These are phyloP conservation scores for Alternaria alternata DNA, from an alignment of 2,329 filamentous ascomycete species.

Conservation along the genomic window DNA sequence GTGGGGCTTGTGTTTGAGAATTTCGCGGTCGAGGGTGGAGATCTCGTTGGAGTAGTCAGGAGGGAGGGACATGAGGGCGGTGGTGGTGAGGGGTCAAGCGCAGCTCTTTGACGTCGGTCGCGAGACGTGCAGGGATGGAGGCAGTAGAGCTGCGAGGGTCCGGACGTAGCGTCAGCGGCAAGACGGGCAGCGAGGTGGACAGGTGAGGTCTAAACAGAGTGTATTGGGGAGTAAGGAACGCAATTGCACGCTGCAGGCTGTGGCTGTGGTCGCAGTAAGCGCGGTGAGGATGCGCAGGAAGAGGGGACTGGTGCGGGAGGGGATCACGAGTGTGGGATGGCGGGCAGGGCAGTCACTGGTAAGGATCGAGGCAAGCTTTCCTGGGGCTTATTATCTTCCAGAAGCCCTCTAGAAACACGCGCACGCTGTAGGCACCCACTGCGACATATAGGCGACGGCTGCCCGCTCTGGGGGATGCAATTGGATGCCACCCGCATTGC, in stretches of 20 bases:
- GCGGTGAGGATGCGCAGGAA: slow-evolving; percentile 28
- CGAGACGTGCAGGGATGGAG: slow-evolving; percentile 48
- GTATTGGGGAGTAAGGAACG: neutral
- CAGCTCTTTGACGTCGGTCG: slow-evolving; percentile 50
- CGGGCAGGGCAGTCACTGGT: slow-evolving; percentile 23
- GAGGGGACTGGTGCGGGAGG: slow-evolving; percentile 30
- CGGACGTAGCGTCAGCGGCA: slow-evolving; percentile 37
- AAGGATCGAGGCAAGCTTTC: slow-evolving; percentile 30
- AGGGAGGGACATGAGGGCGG: slow-evolving; percentile 51
- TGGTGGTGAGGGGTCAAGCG: slow-evolving; percentile 45
- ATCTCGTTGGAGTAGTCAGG: slow-evolving; percentile 64
- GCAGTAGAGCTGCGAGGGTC: slow-evolving; percentile 38
- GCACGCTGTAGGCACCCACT: slow-evolving; percentile 9
- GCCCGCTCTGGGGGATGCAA: slow-evolving; percentile 19
- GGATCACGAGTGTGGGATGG: slow-evolving; percentile 23
- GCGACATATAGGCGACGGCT: slow-evolving; percentile 12
- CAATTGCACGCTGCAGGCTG: slow-evolving; percentile 14
- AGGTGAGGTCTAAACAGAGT: neutral
- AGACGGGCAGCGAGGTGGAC: slow-evolving; percentile 1
- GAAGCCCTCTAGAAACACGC: slow-evolving; percentile 39
- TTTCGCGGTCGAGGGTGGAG: slow-evolving; percentile 68
- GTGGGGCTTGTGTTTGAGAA: slow-evolving; percentile 65
- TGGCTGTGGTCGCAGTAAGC: slow-evolving; percentile 7
- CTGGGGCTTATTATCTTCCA: slow-evolving; percentile 35
- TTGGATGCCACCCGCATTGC: slow-evolving; percentile 17